Conservation (phyloP, 352 stramenopile species). For the Plasmopara muralis region DNA sequence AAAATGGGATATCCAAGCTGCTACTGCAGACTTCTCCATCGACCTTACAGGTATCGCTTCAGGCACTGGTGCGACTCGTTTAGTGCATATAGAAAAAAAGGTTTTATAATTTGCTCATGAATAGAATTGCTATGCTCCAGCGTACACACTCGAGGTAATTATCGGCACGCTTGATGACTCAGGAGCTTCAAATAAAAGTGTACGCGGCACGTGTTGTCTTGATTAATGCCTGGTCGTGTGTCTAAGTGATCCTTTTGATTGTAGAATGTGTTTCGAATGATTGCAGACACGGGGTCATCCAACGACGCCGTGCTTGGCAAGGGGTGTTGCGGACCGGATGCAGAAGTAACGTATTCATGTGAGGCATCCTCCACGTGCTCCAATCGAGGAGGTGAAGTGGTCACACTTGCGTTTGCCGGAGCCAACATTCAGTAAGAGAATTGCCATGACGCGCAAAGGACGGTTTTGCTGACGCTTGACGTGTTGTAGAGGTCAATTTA, state of each 20-base stretch:
- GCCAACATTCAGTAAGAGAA: constrained; percentile 53
- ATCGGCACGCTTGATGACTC: constrained; percentile 27
- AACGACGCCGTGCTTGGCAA: constrained; percentile 65
- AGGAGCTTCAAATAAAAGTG: constrained; percentile 17
- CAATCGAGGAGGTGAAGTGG: constrained; percentile 14
- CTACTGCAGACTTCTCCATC: constrained; percentile 34
- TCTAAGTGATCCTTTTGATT: not conserved
- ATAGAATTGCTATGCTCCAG: constrained; percentile 10
- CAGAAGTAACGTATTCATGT: constrained; percentile 57
- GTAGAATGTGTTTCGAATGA: constrained; percentile 69
- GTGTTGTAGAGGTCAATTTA: constrained; percentile 49
- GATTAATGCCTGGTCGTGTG: not conserved
- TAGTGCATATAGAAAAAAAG: constrained; percentile 9
- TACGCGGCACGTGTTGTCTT: constrained; percentile 7
- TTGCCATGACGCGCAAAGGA: not conserved
- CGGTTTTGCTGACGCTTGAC: constrained; percentile 7
- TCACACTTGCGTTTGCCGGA: constrained; percentile 51
- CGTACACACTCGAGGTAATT: constrained; percentile 32
- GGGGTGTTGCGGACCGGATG: constrained; percentile 46
- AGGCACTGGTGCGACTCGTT: constrained; percentile 26
- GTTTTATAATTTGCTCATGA: constrained; percentile 4
- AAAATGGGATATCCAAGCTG: constrained; percentile 5
- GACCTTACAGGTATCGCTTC: constrained; percentile 36
- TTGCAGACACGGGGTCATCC: constrained; percentile 79
- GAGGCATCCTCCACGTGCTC: constrained; percentile 55